Percentiles rank a stretch among this genome's conserved stretches.
Evolutionary conservation across 2,329 filamentous ascomycete genomes (phyloP).

Genomic region (Cladosporium sp.): DNA sequence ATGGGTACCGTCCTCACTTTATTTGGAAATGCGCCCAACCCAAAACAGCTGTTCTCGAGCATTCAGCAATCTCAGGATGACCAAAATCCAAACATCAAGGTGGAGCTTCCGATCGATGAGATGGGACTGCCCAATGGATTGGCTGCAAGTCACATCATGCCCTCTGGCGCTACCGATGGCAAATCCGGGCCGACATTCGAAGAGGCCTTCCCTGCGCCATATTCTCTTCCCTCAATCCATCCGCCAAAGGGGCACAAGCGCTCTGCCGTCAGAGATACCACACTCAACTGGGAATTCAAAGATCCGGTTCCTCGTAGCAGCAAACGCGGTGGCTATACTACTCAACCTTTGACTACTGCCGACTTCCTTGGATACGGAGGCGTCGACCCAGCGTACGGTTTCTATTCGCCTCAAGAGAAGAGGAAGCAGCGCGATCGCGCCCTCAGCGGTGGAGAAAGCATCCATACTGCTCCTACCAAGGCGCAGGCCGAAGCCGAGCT

Average conservation of each 20-base stretch:
- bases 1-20: conserved; percentile 66
- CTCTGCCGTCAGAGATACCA: conserved; percentile 55
- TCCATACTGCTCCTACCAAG: conserved; percentile 19
- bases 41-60: conserved; percentile 81
- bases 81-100: not conserved
- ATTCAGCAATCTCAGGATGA: conserved; percentile 49
- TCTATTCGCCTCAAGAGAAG: conserved; percentile 58
- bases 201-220: conserved; percentile 66
- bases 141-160: conserved; percentile 61
- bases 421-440: conserved; percentile 67
- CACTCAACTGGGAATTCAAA: conserved; percentile 43
- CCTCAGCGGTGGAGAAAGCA: conserved; percentile 60
- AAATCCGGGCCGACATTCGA: conserved; percentile 61
- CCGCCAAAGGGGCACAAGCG: conserved; percentile 65
- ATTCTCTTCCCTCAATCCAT: conserved; percentile 60
- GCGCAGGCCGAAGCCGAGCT: conserved; percentile 34
- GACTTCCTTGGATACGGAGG: conserved; percentile 58
- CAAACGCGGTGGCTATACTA: conserved; percentile 56
- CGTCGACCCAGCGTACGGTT: conserved; percentile 37
- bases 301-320: conserved; percentile 26
- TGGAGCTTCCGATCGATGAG: conserved; percentile 52
- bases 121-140: conserved; percentile 69
- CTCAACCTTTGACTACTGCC: conserved; percentile 60
- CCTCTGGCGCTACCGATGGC: conserved; percentile 41
- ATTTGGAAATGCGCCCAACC: conserved; percentile 67